Evolutionary conservation across 2,329 filamentous ascomycete genomes (phyloP).

Genomic region (Corynespora cassiicola): DNA sequence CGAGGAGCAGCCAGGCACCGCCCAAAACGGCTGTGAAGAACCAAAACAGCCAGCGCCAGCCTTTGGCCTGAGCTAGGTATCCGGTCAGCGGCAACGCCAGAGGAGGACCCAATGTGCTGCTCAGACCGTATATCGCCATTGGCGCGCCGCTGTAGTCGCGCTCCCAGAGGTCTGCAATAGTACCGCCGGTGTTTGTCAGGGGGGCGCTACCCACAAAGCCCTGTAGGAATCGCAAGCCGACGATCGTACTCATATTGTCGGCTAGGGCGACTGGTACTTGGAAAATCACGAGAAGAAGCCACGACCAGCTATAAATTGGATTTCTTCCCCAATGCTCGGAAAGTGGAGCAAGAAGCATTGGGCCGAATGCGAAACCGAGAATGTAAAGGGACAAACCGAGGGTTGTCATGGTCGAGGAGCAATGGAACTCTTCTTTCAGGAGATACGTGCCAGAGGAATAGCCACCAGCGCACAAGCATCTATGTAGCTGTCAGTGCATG

Average conservation of each 20-base stretch:
- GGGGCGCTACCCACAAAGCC: constrained; percentile 51
- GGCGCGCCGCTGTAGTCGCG: constrained; percentile 37
- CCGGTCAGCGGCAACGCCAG: constrained; percentile 56
- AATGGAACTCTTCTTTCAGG: constrained; percentile 54
- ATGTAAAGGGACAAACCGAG: constrained; percentile 54
- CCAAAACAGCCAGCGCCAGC: constrained; percentile 73
- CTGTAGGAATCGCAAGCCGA: constrained; percentile 56
- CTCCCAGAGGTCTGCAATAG: constrained; percentile 63
- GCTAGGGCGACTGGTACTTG: constrained; percentile 32
- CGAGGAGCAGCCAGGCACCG: constrained; percentile 53
- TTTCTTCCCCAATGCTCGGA: constrained; percentile 53
- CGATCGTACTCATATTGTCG: constrained; percentile 54
- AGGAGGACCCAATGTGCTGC: constrained; percentile 62
- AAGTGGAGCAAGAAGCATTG: constrained; percentile 48
- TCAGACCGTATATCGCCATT: constrained; percentile 60
- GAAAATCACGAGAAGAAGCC: constrained; percentile 30
- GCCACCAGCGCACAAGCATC: constrained; percentile 14
- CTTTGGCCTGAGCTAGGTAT: constrained; percentile 57
- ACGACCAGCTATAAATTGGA: constrained; percentile 33
- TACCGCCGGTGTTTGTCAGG: constrained; percentile 60
- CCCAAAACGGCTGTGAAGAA: constrained; percentile 73
- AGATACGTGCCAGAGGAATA: constrained; percentile 64
- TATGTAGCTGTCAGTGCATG: constrained; percentile 1
- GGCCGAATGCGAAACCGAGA: constrained; percentile 53
- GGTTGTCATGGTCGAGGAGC: constrained; percentile 49